Evolutionary conservation across 352 stramenopile species (phyloP).

Genomic region (Globisporangium radiosum): DNA sequence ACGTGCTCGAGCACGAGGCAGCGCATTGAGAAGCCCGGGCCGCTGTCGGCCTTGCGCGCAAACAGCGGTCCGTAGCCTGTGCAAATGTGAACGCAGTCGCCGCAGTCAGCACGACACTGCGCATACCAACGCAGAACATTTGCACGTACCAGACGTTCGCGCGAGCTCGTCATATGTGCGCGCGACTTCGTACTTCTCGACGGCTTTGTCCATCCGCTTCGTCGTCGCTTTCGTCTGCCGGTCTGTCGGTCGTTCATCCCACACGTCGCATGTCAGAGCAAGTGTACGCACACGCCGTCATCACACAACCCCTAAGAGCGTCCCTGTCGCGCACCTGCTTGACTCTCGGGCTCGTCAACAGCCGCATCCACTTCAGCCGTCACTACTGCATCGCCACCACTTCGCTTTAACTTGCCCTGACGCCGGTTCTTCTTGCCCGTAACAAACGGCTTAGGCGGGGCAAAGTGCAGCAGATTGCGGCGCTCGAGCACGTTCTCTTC

Average conservation of each 20-base stretch:
- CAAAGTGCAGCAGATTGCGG: conserved; percentile 15
- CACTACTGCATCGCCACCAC: not conserved
- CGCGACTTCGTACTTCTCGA: conserved; percentile 26
- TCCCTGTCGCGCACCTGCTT: conserved; percentile 20
- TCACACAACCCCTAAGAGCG: too few species aligned
- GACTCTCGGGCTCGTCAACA: conserved; percentile 16
- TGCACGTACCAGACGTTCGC: conserved; percentile 22
- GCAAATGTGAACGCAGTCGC: not conserved
- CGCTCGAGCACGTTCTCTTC: conserved; percentile 46
- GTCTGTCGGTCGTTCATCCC: not conserved
- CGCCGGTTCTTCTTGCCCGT: conserved; percentile 3
- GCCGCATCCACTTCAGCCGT: not conserved
- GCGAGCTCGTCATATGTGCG: conserved; percentile 30
- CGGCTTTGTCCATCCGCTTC: conserved; percentile 18
- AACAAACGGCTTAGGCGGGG: conserved; percentile 13
- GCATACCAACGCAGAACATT: not conserved
- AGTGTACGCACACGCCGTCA: too few species aligned
- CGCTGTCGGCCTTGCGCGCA: conserved; percentile 33
- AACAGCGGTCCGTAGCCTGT: conserved; percentile 43
- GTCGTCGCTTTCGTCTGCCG: conserved; percentile 9
- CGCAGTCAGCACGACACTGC: too few species aligned
- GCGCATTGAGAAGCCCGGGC: conserved; percentile 24
- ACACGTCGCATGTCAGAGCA: not conserved
- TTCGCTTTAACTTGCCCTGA: conserved; percentile 8
- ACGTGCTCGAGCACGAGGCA: conserved; percentile 41